Base-by-base conservation (phyloP, 1,284 basidiomycete species). In the Ceratobasidium sp. region DNA sequence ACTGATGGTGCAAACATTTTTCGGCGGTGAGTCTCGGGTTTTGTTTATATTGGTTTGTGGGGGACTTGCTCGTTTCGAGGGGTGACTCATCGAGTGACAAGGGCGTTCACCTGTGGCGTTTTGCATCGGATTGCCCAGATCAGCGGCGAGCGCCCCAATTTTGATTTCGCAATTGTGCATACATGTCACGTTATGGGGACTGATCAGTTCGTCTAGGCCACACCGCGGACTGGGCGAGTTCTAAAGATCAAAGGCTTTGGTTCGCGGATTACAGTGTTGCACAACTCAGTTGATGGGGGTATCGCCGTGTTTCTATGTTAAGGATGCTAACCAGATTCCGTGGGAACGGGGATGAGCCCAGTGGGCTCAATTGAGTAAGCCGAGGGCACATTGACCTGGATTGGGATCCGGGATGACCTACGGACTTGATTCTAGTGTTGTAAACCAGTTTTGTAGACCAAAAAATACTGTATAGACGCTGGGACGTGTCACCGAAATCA, bases 191-290 rank as follows among this genome's bases (percentile, higher is more conserved):
- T 40, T 40, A 8, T 40, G 38, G 38, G 17, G 8, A 40, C 17
- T 40, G 38, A 40, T 17, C 17, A 17, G 17, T 31, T 31, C 29
- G 7, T 40, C 20, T 52, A 64, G 58, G 58, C 17, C 58, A 64
- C 29, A 32, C 22, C n/a, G 13, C 47, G 32, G 32, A 64, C 47
- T 64, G 58, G 58, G 43, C 45, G n/a, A 64, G 58, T 15, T 34
- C 45, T 12, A 64, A 64, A 17, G 58, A 64, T 40, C 58, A 64
- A 20, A 25, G 58, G 12, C 58, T 64, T 1, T 64, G 58, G 58
- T 40, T 64, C 29, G 58, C 58, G 20, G 58, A 64, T 47, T 64
- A 50, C 40, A 64, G 58, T 35, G 58, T 64, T 22, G 58, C 58
- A 40, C 58, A 64, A 29, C 58, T 64, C 45, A 50, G 47, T 64